A percentile compares a stretch with the other conserved stretches of the same genome.
Evolutionary conservation across 208 protist species (phyloP).

Genomic region (Phytomonas sp.): DNA sequence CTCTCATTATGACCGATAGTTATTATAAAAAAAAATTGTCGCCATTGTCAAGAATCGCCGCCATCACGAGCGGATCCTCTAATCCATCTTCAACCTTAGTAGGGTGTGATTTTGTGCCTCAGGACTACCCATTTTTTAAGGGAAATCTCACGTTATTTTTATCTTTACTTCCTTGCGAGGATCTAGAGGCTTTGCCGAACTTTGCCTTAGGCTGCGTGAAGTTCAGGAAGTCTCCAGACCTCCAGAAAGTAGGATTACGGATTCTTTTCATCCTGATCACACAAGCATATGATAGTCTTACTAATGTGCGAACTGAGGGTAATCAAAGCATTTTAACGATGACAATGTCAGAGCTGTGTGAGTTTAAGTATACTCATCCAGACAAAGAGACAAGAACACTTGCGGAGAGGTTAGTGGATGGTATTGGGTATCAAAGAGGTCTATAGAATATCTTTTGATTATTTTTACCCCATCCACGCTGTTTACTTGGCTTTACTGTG

Average conservation of each 20-base stretch:
- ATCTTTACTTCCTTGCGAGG: constrained; percentile 15
- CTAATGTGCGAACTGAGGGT: not conserved
- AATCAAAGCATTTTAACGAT: not conserved
- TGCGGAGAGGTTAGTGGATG: constrained; percentile 44
- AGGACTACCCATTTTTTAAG: not conserved
- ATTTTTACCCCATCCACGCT: not conserved
- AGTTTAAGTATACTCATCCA: constrained; percentile 42
- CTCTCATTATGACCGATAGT: constrained; percentile 21
- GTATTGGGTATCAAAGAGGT: no score
- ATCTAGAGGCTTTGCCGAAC: constrained; percentile 36
- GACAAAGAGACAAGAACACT: constrained; percentile 34
- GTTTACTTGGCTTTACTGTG: not conserved
- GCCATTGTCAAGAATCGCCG: not conserved
- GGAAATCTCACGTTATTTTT: constrained; percentile 7
- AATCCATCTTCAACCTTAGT: not conserved
- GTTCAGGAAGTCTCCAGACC: constrained; percentile 26
- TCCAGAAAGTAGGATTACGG: constrained; percentile 61
- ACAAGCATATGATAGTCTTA: constrained; percentile 51
- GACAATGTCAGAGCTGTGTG: constrained; percentile 17
- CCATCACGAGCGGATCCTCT: not conserved
- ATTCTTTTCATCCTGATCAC: constrained; percentile 58
- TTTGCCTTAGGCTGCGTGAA: constrained; percentile 62
- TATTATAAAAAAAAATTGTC: not conserved
- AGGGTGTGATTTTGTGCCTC: not conserved
- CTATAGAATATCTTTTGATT: no score